Evolutionary conservation across 192 early-diverging fungal genomes (phyloP).

Genomic region (Gonapodya prolifera): DNA sequence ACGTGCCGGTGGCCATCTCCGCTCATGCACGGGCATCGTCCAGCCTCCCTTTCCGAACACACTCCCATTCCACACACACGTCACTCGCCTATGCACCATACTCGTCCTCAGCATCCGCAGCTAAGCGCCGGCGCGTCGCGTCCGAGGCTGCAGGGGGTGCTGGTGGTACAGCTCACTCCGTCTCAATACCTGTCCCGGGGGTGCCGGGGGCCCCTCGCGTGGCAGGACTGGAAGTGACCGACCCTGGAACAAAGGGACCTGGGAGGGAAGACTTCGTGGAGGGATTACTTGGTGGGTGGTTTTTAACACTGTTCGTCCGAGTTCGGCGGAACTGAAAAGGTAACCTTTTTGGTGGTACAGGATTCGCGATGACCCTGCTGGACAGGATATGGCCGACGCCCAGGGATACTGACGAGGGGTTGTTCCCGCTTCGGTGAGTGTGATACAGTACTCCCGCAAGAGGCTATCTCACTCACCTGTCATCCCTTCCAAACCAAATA

Average conservation of each 20-base stretch:
- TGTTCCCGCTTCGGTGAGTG: not conserved
- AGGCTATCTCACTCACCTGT: slow-evolving; percentile 12
- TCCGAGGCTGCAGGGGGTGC: too few relatives aligned
- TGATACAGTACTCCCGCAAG: not conserved
- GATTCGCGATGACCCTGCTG: not conserved
- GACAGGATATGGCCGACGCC: not conserved
- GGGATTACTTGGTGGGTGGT: not conserved
- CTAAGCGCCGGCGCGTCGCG: not conserved
- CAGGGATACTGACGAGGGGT: not conserved
- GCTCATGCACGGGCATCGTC: not conserved
- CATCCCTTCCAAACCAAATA: slow-evolving; percentile 23
- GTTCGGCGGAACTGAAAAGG: too few relatives aligned
- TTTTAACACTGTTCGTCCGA: too few relatives aligned
- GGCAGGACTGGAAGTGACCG: not conserved
- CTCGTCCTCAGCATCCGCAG: not conserved
- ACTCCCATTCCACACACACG: not conserved
- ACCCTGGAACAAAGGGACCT: not conserved
- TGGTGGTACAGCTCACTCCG: too few relatives aligned
- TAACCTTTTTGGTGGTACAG: not conserved
- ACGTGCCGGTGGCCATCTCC: too few relatives aligned
- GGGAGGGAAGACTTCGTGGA: not conserved
- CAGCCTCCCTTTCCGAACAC: not conserved
- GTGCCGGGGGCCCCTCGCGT: not conserved
- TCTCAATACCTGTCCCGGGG: not conserved
- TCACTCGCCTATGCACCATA: not conserved